Evolutionary conservation across 805 yeast species (phyloP).

Genomic region (Wickerhamomyces bisporus): DNA sequence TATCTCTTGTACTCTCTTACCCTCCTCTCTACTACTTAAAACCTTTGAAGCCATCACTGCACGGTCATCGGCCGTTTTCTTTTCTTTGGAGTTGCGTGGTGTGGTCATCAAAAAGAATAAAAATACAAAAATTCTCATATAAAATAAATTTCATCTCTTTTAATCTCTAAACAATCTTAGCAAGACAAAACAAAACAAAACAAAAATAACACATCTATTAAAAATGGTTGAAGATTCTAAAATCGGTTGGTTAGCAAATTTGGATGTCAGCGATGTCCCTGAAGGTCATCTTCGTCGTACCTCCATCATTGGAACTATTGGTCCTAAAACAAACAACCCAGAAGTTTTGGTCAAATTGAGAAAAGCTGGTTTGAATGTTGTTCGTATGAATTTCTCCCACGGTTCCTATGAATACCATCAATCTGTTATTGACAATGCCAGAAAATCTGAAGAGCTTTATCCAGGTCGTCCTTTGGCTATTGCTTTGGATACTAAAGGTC

Average conservation of each 20-base stretch:
- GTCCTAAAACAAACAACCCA: slow-evolving; percentile 93
- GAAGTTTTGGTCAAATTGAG: slow-evolving; percentile 82
- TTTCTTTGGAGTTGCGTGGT: background rate
- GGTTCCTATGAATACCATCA: slow-evolving; percentile 98
- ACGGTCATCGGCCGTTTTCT: background rate
- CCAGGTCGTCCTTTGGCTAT: slow-evolving; percentile 97
- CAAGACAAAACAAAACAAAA: too few relatives aligned
- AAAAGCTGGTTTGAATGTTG: slow-evolving; percentile 97
- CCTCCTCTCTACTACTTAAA: too few relatives aligned
- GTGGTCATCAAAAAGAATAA: background rate
- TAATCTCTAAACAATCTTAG: background rate
- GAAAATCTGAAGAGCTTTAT: slow-evolving; percentile 85
- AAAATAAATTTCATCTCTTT: background rate
- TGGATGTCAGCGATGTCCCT: slow-evolving; percentile 24
- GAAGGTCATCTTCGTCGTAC: slow-evolving; percentile 58
- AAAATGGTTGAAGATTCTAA: slow-evolving; percentile 19
- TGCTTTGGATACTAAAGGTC: slow-evolving; percentile 99
- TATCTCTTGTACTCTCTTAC: too few relatives aligned
- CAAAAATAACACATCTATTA: background rate
- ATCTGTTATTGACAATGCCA: slow-evolving; percentile 91
- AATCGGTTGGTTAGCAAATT: slow-evolving; percentile 25
- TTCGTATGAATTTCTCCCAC: slow-evolving; percentile 98
- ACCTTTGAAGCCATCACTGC: too few relatives aligned
- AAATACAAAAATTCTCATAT: background rate
- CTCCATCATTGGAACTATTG: slow-evolving; percentile 97